These are phyloP conservation scores for Botryotinia narcissicola DNA, from an alignment of 2,329 filamentous ascomycete species.

Conservation along the genomic window DNA sequence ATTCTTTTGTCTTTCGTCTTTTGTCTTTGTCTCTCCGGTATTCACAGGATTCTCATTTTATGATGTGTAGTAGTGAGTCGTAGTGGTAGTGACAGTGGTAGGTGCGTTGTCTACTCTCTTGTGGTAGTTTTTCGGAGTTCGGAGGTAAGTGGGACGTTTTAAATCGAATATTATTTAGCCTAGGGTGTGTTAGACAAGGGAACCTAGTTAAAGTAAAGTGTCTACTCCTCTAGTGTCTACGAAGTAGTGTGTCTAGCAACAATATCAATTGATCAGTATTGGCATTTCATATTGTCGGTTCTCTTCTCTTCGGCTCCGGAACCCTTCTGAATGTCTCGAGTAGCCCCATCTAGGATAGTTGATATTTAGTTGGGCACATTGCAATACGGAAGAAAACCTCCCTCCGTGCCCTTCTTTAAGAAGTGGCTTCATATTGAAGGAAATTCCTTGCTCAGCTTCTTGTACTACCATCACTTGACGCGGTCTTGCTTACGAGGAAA, in stretches of 20 bases:
- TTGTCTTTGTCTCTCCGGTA: background rate
- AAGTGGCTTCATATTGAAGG: background rate
- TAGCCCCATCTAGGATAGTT: background rate
- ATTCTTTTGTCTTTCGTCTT: too few species aligned
- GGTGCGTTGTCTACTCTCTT: background rate
- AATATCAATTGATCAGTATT: background rate
- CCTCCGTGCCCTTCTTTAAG: background rate
- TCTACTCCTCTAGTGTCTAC: background rate
- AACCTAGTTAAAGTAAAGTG: background rate
- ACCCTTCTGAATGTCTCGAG: background rate
- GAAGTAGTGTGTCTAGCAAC: background rate
- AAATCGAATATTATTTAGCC: background rate
- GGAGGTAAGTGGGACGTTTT: constrained; percentile 3
- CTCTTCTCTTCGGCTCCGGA: background rate
- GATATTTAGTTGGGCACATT: background rate
- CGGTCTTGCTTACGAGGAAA: background rate
- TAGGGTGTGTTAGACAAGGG: constrained; percentile 6
- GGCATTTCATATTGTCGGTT: background rate
- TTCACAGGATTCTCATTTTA: background rate
- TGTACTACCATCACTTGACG: constrained; percentile 11
- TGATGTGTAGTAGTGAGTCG: background rate
- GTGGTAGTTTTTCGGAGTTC: constrained; percentile 11
- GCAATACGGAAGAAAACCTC: constrained; percentile 3
- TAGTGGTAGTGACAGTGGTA: background rate
- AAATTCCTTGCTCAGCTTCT: background rate